Percentiles rank a stretch among this genome's conserved stretches.
Conservation (phyloP, 2,329 filamentous ascomycete genomes). For the Aspergillus sclerotialis region DNA sequence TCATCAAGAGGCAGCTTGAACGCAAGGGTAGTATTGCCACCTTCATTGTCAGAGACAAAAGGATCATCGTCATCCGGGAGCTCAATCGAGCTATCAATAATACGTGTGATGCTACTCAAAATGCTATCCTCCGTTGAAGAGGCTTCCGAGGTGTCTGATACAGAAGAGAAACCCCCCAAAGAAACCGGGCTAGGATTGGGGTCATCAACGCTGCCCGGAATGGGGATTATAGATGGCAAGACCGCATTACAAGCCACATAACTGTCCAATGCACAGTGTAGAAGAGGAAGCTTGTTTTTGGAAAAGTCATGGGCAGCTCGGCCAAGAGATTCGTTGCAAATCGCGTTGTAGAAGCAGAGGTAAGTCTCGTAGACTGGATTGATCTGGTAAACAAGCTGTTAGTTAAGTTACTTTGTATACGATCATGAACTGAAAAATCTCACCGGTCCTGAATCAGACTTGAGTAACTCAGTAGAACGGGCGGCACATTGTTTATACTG, state of each 20-base stretch:
- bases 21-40: background rate
- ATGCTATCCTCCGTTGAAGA: slow-evolving; percentile 11
- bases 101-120: slow-evolving; percentile 16
- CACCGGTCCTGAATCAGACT: slow-evolving; percentile 19
- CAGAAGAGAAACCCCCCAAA: slow-evolving; percentile 3
- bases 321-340: slow-evolving; percentile 42
- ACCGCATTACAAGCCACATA: slow-evolving; percentile 28
- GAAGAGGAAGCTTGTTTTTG: slow-evolving; percentile 34
- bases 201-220: slow-evolving; percentile 3
- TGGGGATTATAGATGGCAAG: slow-evolving; percentile 14
- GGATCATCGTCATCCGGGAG: slow-evolving; percentile 14
- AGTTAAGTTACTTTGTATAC: slow-evolving; percentile 1
- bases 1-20: slow-evolving; percentile 3
- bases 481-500: slow-evolving; percentile 37
- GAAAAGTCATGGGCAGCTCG: slow-evolving; percentile 42
- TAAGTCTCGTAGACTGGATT: slow-evolving; percentile 30
- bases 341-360: slow-evolving; percentile 41
- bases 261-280: slow-evolving; percentile 33
- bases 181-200: slow-evolving; percentile 2
- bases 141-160: slow-evolving; percentile 25
- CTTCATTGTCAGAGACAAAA: slow-evolving; percentile 15
- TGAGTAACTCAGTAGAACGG: slow-evolving; percentile 24
- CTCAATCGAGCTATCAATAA: slow-evolving; percentile 20
- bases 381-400: slow-evolving; percentile 16
- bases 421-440: slow-evolving; percentile 4